phyloP scores from a whole-genome alignment of 2,329 filamentous ascomycete species.

The Endothia cerciana region DNA sequence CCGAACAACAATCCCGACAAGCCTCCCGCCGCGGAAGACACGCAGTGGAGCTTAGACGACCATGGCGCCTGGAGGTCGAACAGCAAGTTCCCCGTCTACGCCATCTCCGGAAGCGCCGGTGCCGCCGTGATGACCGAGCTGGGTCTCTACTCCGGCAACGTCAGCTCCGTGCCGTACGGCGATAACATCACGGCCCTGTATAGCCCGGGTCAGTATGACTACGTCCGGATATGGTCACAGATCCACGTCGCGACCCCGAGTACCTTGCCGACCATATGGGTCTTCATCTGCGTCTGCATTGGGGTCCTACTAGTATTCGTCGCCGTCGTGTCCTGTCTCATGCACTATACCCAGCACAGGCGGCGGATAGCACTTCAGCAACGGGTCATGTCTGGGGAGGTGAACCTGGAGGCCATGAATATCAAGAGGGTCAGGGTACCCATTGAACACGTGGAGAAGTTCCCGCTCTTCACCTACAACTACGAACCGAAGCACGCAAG shows the following conservation, averaged over 20 bases:
- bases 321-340: conserved; percentile 66
- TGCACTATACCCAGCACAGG: conserved; percentile 77
- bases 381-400: conserved; percentile 76
- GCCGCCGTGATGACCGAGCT: conserved; percentile 71
- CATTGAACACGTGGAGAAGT: conserved; percentile 67
- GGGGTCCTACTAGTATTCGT: conserved; percentile 73
- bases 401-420: conserved; percentile 84
- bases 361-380: conserved; percentile 69
- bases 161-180: conserved; percentile 64
- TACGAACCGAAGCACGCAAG: conserved; percentile 51
- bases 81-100: conserved; percentile 83
- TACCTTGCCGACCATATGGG: conserved; percentile 76
- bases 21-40: conserved; percentile 68
- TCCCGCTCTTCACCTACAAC: conserved; percentile 80
- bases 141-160: conserved; percentile 75
- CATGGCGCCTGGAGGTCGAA: conserved; percentile 70
- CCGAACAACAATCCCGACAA: conserved; percentile 58
- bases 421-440: conserved; percentile 84
- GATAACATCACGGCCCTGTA: conserved; percentile 59
- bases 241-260: conserved; percentile 51
- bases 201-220: conserved; percentile 59
- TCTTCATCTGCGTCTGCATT: conserved; percentile 73
- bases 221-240: conserved; percentile 63
- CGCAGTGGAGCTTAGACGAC: conserved; percentile 73
- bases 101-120: conserved; percentile 70